Evolutionary conservation across 148 eudicot species (phyloP), one percentile per base, ranked within the genome.

Genomic region (Chenopodium formosanum): DNA sequence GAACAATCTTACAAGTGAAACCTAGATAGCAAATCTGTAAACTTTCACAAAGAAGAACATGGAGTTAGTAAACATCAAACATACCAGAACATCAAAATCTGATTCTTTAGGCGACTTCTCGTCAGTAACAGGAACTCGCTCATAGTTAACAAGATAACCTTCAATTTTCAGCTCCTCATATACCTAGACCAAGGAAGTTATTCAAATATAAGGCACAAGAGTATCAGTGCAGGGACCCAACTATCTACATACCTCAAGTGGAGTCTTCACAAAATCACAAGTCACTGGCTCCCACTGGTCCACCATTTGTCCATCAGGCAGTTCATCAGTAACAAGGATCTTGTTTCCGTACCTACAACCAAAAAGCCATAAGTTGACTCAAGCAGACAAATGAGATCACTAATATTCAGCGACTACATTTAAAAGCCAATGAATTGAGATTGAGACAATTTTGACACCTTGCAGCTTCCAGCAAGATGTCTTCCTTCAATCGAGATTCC

Each of bases 241-340:
- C 78, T 73, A 10, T 25, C 64, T 34, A 71, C 53, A 46, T 78
- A 95, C 98, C 97, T 95, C 89, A 63, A 95, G 89, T 52, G 98
- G 97, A 70, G 98, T 91, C 85, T 92, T 92, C 75, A 95, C 91
- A 79, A 90, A 95, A 79, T 93, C 91, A 70, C 73, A 84, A 79
- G 94, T 89, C 79, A 95, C 94, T 34, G 92, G 94, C 85, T 95
- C 98, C 98, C 98, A 95, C 88, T 95, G 98, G 86, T 95, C 98
- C 81, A 95, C 98, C 98, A 95, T 95, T 83, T 95, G 98, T 80
- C 98, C 98, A 88, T 92, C 97, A 58, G 98, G 98, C 47, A 95
- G 89, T 84, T 95, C 98, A 89, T 95, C 98, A 75, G 98, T 95
- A 23, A 95, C 98, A 76, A 95, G 97, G 88, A 92, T 91, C 87